Evolutionary conservation across 371 early-diverging fungal species (phyloP), one percentile per base, ranked within the genome.

Genomic region (Thermomucor indicae-seudaticae): DNA sequence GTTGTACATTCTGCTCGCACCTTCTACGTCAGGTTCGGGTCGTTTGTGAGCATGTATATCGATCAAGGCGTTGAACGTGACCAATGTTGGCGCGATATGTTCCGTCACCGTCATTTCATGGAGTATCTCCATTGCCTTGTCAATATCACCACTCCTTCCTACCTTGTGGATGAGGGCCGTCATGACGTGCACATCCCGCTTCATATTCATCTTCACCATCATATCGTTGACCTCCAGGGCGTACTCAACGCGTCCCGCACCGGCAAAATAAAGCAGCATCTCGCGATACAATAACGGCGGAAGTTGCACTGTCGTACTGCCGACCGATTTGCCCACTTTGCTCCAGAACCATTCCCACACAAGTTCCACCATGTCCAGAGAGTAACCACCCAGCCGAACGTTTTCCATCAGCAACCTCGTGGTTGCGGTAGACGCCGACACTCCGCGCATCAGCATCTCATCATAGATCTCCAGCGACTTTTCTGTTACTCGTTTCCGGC

Each of bases 61-160:
- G n/a, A 80, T 73, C 16, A 80, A 30, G 2, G 67, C 67, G 55
- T 75, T 77, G 40, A 67, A 72, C 5, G 76, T 75, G 17, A 74
- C 62, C 22, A 61, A 27, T 10, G 57, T 69, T 1, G 78, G 77
- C 7, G 31, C 47, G 14, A 66, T 35, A 4, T 42, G 43, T 10
- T 58, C 62, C 6, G 34, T 40, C 11, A 27, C 16, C 20, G 55
- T 37, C 62, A 72, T 60, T 29, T 69, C 70, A 27, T 72, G 47
- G 4, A 75, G 62, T 6, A 75, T 20, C 6, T 59, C 63, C 58
- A 58, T 60, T 1, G 75, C 52, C 22, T 51, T 42, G 3, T 57
- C 47, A 4, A 70, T 30, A 42, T 75, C 46, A 1, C 75, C 75
- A 7, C 55, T 50, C 34, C 72, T 58, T 10, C 75, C 75, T 1